Conservation (phyloP, 2,329 filamentous ascomycete species). For the Pseudogymnoascus sp. region DNA sequence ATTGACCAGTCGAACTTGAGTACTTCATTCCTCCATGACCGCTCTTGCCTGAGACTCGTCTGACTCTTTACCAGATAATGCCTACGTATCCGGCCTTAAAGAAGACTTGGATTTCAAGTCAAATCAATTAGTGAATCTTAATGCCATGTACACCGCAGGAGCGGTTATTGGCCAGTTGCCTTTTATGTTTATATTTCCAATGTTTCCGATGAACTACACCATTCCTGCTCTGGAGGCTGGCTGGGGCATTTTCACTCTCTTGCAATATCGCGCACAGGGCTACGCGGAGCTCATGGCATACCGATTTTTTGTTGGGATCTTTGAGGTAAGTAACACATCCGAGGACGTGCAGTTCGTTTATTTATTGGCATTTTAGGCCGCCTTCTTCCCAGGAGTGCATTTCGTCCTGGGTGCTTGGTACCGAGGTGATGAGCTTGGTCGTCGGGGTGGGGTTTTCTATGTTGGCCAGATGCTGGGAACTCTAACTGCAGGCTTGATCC, state of each 20-base stretch:
- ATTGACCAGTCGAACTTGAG: conserved; percentile 23
- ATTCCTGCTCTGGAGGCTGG: conserved; percentile 44
- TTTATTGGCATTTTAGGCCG: conserved; percentile 19
- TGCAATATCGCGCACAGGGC: conserved; percentile 43
- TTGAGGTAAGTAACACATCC: conserved; percentile 33
- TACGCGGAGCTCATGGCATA: conserved; percentile 46
- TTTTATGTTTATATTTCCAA: conserved; percentile 28
- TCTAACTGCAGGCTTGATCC: conserved; percentile 22
- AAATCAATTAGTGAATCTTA: conserved; percentile 35
- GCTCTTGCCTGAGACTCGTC: no score
- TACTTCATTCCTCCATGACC: no score
- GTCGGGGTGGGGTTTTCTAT: conserved; percentile 22
- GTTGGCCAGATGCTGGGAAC: conserved; percentile 23
- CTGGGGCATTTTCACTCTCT: conserved; percentile 50
- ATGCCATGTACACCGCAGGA: conserved; percentile 40
- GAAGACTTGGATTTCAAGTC: conserved; percentile 32
- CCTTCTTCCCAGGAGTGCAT: conserved; percentile 31
- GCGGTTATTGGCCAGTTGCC: conserved; percentile 43
- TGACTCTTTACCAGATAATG: conserved; percentile 29
- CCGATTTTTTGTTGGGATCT: conserved; percentile 47
- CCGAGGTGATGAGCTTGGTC: conserved; percentile 26
- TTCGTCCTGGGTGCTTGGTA: conserved; percentile 32
- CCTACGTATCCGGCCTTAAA: conserved; percentile 33
- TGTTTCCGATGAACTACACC: conserved; percentile 41
- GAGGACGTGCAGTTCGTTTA: background rate